These are phyloP conservation scores for Cardiospermum halicacabum DNA, from an alignment of 345 rosid genomes.

Conservation along the genomic window DNA sequence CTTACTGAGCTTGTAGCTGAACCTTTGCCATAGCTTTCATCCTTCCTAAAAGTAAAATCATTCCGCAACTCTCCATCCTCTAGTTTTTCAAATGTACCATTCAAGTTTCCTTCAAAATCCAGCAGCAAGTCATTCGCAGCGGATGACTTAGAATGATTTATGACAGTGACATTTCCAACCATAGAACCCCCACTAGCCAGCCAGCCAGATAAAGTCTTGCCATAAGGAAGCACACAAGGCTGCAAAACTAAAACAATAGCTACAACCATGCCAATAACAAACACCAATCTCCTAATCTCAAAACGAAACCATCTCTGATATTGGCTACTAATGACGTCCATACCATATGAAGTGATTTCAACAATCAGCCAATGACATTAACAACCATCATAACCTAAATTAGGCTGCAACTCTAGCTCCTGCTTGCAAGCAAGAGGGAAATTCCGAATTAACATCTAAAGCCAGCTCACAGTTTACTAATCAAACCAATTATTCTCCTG, in stretches of 20 bases:
- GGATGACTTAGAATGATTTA: slow-evolving; percentile 16
- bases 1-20: slow-evolving; percentile 9
- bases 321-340: slow-evolving; percentile 27
- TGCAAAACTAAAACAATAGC: slow-evolving; percentile 35
- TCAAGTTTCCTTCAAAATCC: neutral
- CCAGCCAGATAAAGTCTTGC: slow-evolving; percentile 15
- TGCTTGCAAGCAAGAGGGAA: neutral
- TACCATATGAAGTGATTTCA: slow-evolving; percentile 13
- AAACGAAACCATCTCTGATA: slow-evolving; percentile 28
- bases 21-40: slow-evolving; percentile 7
- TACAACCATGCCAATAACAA: slow-evolving; percentile 31
- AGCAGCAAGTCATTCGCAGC: slow-evolving; percentile 1
- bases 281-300: slow-evolving; percentile 44
- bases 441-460: neutral
- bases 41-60: slow-evolving; percentile 5
- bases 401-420: neutral
- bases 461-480: neutral
- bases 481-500: neutral
- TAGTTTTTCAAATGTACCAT: neutral
- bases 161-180: slow-evolving; percentile 19
- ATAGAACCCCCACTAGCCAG: slow-evolving; percentile 21
- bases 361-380: slow-evolving; percentile 9
- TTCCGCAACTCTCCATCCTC: slow-evolving; percentile 7
- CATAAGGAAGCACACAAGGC: slow-evolving; percentile 36
- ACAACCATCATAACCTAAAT: neutral